phyloP scores from a whole-genome alignment of 345 rosid species.

The Angophora floribunda region DNA sequence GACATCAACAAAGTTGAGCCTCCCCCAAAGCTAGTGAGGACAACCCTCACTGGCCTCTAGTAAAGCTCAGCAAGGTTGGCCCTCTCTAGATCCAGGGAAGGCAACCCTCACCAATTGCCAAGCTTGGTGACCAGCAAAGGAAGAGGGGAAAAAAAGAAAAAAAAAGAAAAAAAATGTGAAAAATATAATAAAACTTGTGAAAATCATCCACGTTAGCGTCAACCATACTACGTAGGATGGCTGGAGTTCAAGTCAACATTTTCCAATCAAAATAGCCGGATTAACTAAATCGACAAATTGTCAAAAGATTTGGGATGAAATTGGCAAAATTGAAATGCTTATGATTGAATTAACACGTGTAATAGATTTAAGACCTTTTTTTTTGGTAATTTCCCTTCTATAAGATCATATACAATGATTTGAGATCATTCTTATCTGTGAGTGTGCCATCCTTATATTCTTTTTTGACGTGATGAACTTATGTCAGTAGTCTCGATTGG shows the following conservation, averaged over 20 bases:
- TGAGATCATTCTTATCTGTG: neutral
- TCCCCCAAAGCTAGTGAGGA: no score
- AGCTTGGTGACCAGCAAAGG: no score
- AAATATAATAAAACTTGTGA: no score
- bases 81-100: no score
- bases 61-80: no score
- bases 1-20: no score
- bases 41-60: no score
- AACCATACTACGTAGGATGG: neutral
- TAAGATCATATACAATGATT: neutral
- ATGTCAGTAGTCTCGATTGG: neutral
- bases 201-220: rapidly evolving
- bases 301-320: neutral
- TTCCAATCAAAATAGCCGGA: no score
- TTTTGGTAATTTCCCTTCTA: neutral
- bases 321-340: neutral
- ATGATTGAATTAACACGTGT: neutral
- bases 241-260: neutral
- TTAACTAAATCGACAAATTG: neutral
- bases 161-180: no score
- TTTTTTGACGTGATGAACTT: neutral
- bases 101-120: no score
- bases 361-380: neutral
- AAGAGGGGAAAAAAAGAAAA: no score
- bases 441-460: neutral